Evolutionary conservation across 805 yeast species (phyloP).

Genomic region (Candida vaughaniae): DNA sequence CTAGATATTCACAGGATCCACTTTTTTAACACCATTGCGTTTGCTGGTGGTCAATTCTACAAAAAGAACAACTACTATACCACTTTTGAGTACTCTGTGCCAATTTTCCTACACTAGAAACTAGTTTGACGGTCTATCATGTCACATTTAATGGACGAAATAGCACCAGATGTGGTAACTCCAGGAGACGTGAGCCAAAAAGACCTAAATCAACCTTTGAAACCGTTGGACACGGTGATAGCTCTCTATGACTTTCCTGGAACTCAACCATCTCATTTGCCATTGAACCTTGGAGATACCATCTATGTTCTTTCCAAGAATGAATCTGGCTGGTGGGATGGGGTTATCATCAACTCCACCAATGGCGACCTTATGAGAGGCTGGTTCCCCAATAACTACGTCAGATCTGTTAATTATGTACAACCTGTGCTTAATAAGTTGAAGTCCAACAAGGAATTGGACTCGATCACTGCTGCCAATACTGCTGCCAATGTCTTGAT

Average conservation of each 20-base stretch:
- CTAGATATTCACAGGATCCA: too few relatives aligned
- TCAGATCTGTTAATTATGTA: constrained; percentile 45
- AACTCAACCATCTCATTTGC: constrained; percentile 51
- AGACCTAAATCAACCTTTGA: constrained; percentile 22
- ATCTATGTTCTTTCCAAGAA: constrained; percentile 66
- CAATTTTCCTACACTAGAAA: too few relatives aligned
- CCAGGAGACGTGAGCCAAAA: constrained; percentile 23
- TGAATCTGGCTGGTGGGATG: constrained; percentile 87
- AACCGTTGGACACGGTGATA: constrained; percentile 55
- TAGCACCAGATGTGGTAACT: constrained; percentile 39
- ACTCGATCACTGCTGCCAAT: constrained; percentile 44
- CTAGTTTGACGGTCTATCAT: too few relatives aligned
- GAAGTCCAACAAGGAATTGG: constrained; percentile 39
- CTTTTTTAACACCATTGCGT: too few relatives aligned
- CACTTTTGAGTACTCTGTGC: too few relatives aligned
- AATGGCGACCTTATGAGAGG: constrained; percentile 57
- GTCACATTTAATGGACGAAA: too few relatives aligned
- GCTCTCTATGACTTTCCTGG: constrained; percentile 58
- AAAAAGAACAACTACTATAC: too few relatives aligned
- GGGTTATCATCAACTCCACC: constrained; percentile 40
- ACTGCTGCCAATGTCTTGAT: constrained; percentile 47
- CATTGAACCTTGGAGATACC: constrained; percentile 63
- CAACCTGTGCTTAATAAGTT: constrained; percentile 40
- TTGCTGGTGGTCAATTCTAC: too few relatives aligned
- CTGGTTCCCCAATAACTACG: constrained; percentile 79